A percentile compares a stretch with the other conserved stretches of the same genome.
phyloP scores from a whole-genome alignment of 2,329 filamentous ascomycete species.

The Ascochyta fabae region DNA sequence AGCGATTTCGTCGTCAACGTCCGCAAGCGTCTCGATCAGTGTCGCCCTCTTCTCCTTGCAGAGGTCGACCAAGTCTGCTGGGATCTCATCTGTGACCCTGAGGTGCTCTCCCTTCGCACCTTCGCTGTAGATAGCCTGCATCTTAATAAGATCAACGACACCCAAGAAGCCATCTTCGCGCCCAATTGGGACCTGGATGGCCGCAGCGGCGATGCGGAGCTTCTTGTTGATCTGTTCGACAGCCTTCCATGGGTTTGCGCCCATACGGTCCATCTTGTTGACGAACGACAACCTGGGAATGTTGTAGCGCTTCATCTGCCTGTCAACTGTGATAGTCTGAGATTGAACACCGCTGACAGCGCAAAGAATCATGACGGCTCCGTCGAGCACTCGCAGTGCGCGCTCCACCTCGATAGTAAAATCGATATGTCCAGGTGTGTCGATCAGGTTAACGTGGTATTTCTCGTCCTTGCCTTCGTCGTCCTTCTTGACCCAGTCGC shows the following conservation, averaged over 20 bases:
- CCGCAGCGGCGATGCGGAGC: conserved; percentile 89
- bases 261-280: conserved; percentile 99
- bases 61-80: conserved; percentile 76
- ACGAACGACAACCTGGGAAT: conserved; percentile 94
- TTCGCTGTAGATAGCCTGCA: conserved; percentile 93
- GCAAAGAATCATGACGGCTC: conserved; percentile 97
- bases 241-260: conserved; percentile 96
- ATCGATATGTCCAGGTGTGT: conserved; percentile 97
- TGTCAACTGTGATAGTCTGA: conserved; percentile 96
- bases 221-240: conserved; percentile 98
- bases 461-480: conserved; percentile 79
- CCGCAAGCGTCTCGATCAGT: conserved; percentile 92
- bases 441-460: conserved; percentile 98
- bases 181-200: conserved; percentile 93
- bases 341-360: conserved; percentile 96
- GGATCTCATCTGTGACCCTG: conserved; percentile 78
- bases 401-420: conserved; percentile 99
- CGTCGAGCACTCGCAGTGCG: conserved; percentile 91
- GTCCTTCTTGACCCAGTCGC: conserved; percentile 87
- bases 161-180: conserved; percentile 90
- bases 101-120: conserved; percentile 79
- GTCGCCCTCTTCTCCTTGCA: conserved; percentile 82
- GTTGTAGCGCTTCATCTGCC: conserved; percentile 98
- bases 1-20: conserved; percentile 97
- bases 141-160: conserved; percentile 88